A percentile compares a stretch with the other conserved stretches of the same genome.
Evolutionary conservation across 305 asterid genomes (phyloP).

Genomic region (Solanum hybrid): DNA sequence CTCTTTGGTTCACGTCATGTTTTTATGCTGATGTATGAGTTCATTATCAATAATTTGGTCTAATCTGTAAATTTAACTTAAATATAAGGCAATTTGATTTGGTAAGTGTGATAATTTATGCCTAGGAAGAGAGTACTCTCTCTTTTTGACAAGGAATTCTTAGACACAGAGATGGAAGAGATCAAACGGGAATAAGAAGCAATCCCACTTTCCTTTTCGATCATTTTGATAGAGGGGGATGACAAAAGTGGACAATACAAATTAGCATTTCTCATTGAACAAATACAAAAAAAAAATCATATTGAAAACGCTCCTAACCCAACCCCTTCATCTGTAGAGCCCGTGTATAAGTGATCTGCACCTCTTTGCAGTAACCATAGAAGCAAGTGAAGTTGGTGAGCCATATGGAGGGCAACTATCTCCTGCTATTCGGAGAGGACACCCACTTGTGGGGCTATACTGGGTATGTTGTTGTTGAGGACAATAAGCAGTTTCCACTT

Average conservation of each 20-base stretch:
- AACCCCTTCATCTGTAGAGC: neutral
- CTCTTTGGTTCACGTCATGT: neutral
- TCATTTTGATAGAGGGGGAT: neutral
- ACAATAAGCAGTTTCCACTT: neutral
- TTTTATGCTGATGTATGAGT: neutral
- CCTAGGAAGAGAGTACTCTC: neutral
- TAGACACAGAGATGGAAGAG: neutral
- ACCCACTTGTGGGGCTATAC: neutral
- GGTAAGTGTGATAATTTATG: neutral
- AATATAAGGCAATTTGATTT: neutral
- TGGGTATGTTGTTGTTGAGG: neutral
- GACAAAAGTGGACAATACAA: neutral
- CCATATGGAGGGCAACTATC: neutral
- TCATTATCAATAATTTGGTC: neutral
- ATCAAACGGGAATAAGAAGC: neutral
- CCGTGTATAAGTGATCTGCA: neutral
- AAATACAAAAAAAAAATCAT: neutral
- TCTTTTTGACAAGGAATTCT: neutral
- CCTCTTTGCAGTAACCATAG: neutral
- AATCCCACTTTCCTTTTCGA: neutral
- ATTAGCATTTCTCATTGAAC: neutral
- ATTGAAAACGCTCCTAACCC: neutral
- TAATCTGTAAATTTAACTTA: neutral
- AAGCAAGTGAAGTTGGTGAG: neutral
- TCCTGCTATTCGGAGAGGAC: neutral